phyloP scores from a whole-genome alignment of 495 filamentous ascomycete species.

The Penicillium cinerascens region DNA sequence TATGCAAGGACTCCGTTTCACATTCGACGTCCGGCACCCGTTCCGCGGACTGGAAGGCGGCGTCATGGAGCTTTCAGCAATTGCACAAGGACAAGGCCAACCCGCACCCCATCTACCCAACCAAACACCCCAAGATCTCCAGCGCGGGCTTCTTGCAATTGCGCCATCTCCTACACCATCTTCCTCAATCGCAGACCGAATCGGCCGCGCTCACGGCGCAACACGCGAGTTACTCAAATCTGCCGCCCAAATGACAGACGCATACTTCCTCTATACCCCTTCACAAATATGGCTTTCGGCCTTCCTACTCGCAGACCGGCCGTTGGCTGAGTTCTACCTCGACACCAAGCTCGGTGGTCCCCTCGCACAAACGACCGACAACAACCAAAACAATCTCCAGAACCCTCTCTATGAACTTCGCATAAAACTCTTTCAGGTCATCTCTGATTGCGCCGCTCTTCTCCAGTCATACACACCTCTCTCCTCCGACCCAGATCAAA shows the following conservation, averaged over 20 bases:
- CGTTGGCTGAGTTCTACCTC: slow-evolving; percentile 69
- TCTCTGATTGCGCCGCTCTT: slow-evolving; percentile 40
- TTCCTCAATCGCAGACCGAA: slow-evolving; percentile 40
- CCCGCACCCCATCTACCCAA: slow-evolving; percentile 34
- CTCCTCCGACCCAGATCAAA: slow-evolving; percentile 43
- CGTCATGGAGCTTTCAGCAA: slow-evolving; percentile 73
- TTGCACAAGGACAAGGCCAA: slow-evolving; percentile 50
- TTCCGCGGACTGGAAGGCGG: slow-evolving; percentile 82
- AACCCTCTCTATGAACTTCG: slow-evolving; percentile 34
- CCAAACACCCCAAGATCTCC: slow-evolving; percentile 38
- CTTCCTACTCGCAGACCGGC: slow-evolving; percentile 68
- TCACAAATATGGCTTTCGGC: slow-evolving; percentile 89
- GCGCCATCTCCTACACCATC: slow-evolving; percentile 23
- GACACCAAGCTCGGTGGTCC: slow-evolving; percentile 59
- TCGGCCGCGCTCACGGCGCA: slow-evolving; percentile 63
- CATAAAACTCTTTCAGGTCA: slow-evolving; percentile 38
- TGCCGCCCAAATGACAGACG: slow-evolving; percentile 81
- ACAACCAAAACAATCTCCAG: slow-evolving; percentile 10
- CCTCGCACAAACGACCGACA: slow-evolving; percentile 8
- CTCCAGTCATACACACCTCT: slow-evolving; percentile 37
- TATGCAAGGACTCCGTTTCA: slow-evolving; percentile 89
- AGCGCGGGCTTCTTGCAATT: slow-evolving; percentile 25
- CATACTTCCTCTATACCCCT: slow-evolving; percentile 93
- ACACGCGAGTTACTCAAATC: slow-evolving; percentile 72
- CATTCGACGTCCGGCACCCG: slow-evolving; percentile 88